A percentile compares a stretch with the other conserved stretches of the same genome.
phyloP scores from a whole-genome alignment of 1,284 basidiomycete species.

The Apiotrichum domesticum region DNA sequence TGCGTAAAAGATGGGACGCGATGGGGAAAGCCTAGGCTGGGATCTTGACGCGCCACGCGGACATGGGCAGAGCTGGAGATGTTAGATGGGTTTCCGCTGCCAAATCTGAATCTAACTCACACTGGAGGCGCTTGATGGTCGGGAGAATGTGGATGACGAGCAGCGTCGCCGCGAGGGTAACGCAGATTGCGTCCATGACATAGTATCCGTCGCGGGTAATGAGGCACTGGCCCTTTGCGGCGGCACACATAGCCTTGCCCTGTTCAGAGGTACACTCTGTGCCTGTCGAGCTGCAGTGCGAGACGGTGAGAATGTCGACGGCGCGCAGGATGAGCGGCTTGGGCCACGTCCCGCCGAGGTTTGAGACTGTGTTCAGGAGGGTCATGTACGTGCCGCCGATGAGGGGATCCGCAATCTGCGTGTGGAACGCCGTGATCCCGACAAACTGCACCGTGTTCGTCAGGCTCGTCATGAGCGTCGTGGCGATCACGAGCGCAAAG shows the following conservation, averaged over 20 bases:
- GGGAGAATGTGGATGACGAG: conserved; percentile 76
- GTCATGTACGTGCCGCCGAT: conserved; percentile 99
- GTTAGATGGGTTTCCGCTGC: conserved; percentile 3
- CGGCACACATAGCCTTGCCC: conserved; percentile 72
- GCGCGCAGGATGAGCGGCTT: conserved; percentile 51
- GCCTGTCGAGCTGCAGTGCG: conserved; percentile 62
- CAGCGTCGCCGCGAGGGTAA: conserved; percentile 65
- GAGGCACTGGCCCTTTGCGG: conserved; percentile 71
- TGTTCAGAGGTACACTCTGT: conserved; percentile 83
- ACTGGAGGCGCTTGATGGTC: conserved; percentile 74
- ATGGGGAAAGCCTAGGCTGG: conserved; percentile 15
- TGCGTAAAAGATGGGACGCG: not conserved
- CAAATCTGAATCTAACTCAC: conserved; percentile 50
- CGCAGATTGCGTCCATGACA: conserved; percentile 71
- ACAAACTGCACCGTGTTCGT: conserved; percentile 94
- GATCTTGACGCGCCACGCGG: conserved; percentile 45
- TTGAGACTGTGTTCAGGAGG: conserved; percentile 90
- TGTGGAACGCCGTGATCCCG: conserved; percentile 96
- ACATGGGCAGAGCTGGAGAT: conserved; percentile 36
- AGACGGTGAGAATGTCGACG: conserved; percentile 77
- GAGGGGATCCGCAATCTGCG: conserved; percentile 89
- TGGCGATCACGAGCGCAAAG: conserved; percentile 69
- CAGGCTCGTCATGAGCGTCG: conserved; percentile 80
- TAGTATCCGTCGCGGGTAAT: conserved; percentile 91
- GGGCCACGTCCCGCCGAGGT: conserved; percentile 97